phyloP scores from a whole-genome alignment of 495 filamentous ascomycete species.

The Hypoxylon rickii region DNA sequence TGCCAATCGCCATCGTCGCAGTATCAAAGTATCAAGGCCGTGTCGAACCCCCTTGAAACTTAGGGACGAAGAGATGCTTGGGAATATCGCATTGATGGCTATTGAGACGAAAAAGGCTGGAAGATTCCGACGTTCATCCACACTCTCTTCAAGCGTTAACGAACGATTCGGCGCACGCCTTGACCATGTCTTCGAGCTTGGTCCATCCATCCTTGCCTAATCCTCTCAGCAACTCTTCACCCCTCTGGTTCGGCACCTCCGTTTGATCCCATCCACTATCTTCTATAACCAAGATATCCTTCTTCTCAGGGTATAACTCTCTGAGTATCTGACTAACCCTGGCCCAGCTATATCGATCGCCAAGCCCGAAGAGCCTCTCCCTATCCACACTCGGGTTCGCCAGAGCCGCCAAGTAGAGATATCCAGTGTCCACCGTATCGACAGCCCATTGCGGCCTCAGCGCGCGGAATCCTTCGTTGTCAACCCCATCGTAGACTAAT shows the following conservation, averaged over 20 bases:
- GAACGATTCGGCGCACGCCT: constrained; percentile 17
- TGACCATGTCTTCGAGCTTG: constrained; percentile 41
- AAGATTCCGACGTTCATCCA: too few species aligned
- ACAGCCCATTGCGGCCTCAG: constrained; percentile 44
- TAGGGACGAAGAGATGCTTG: too few species aligned
- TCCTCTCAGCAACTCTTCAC: constrained; percentile 34
- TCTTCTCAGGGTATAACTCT: constrained; percentile 38
- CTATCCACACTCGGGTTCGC: constrained; percentile 33
- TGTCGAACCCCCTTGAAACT: too few species aligned
- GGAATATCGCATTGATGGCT: too few species aligned
- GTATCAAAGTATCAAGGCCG: too few species aligned
- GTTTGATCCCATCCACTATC: constrained; percentile 41
- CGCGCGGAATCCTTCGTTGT: constrained; percentile 17
- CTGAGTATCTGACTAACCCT: constrained; percentile 37
- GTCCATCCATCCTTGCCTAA: constrained; percentile 44
- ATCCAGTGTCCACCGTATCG: constrained; percentile 36
- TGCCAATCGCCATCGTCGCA: too few species aligned
- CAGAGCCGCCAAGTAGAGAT: constrained; percentile 41
- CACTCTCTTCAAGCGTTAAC: too few species aligned
- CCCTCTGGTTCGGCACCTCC: constrained; percentile 40
- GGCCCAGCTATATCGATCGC: constrained; percentile 40
- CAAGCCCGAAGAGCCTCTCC: constrained; percentile 41
- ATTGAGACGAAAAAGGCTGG: too few species aligned
- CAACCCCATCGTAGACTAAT: constrained; percentile 36
- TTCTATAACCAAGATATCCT: constrained; percentile 28